Evolutionary conservation across 2,329 filamentous ascomycete species (phyloP).

Genomic region (Zopfia rhizophila): DNA sequence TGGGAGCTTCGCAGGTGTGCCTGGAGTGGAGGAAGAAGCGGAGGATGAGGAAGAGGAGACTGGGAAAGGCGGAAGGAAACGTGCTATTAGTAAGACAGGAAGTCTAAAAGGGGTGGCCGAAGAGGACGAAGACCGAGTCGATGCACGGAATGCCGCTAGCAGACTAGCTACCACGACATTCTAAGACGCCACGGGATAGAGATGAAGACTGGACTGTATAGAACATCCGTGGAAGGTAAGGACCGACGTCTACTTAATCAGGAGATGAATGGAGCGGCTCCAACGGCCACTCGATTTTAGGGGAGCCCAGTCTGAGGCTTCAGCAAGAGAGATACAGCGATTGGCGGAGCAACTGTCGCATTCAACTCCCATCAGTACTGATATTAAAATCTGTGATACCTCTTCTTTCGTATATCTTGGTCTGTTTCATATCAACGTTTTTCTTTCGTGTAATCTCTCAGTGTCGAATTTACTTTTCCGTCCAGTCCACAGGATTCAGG

Average conservation of each 20-base stretch:
- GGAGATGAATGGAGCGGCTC: slow-evolving; percentile 2
- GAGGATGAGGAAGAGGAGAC: slow-evolving; percentile 62
- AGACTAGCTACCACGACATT: slow-evolving; percentile 94
- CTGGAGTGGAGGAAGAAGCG: slow-evolving; percentile 71
- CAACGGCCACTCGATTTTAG: too few species aligned
- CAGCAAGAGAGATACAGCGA: too few species aligned
- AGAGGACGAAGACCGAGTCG: slow-evolving; percentile 92
- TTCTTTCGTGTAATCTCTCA: too few species aligned
- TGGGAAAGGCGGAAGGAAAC: slow-evolving; percentile 59
- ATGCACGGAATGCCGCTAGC: slow-evolving; percentile 95
- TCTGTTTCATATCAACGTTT: too few species aligned
- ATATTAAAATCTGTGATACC: slow-evolving; percentile 15
- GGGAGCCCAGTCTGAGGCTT: too few species aligned
- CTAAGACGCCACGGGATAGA: slow-evolving; percentile 53
- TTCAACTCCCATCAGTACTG: too few species aligned
- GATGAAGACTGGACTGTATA: neutral
- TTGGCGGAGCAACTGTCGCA: too few species aligned
- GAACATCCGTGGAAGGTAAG: neutral
- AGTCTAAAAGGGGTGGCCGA: slow-evolving; percentile 72
- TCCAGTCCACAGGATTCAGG: too few species aligned
- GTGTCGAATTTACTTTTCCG: too few species aligned
- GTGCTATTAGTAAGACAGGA: slow-evolving; percentile 59
- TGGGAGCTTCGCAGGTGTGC: slow-evolving; percentile 69
- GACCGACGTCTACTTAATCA: neutral
- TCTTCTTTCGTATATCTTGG: too few species aligned